Evolutionary conservation across 2,329 filamentous ascomycete species (phyloP).

Genomic region (Fusarium tuaranense): DNA sequence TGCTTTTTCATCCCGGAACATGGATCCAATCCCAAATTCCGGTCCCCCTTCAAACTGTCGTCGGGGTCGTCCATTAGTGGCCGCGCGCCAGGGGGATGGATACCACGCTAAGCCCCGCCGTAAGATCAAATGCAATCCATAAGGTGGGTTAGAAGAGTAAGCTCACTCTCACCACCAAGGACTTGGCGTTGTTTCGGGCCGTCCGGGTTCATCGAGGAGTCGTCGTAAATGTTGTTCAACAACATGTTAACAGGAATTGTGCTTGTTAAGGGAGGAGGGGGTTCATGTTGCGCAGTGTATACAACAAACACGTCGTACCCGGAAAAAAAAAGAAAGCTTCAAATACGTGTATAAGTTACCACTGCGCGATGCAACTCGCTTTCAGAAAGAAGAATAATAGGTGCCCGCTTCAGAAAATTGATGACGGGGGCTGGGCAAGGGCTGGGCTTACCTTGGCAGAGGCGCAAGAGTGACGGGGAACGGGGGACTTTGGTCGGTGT

Average conservation of each 20-base stretch:
- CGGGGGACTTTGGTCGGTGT: constrained; percentile 14
- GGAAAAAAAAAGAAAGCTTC: not conserved
- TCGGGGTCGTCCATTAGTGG: not conserved
- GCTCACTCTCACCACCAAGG: constrained; percentile 1
- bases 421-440: constrained; percentile 16
- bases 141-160: not conserved
- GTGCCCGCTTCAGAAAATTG: not conserved
- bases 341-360: not conserved
- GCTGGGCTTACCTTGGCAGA: constrained; percentile 36
- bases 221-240: too few relatives aligned
- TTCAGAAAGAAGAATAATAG: not conserved
- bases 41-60: not conserved
- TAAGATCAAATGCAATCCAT: not conserved
- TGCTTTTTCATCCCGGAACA: not conserved
- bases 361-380: not conserved
- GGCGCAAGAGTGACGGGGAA: constrained; percentile 26
- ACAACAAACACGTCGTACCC: not conserved
- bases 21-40: not conserved
- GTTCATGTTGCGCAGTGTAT: not conserved
- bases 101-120: not conserved
- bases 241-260: not conserved
- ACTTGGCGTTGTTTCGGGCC: constrained; percentile 9
- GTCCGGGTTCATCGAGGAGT: not conserved
- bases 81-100: not conserved
- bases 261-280: too few relatives aligned